These are phyloP conservation scores for Suillus lakei DNA, from an alignment of 768 basidiomycete genomes.

Conservation along the genomic window DNA sequence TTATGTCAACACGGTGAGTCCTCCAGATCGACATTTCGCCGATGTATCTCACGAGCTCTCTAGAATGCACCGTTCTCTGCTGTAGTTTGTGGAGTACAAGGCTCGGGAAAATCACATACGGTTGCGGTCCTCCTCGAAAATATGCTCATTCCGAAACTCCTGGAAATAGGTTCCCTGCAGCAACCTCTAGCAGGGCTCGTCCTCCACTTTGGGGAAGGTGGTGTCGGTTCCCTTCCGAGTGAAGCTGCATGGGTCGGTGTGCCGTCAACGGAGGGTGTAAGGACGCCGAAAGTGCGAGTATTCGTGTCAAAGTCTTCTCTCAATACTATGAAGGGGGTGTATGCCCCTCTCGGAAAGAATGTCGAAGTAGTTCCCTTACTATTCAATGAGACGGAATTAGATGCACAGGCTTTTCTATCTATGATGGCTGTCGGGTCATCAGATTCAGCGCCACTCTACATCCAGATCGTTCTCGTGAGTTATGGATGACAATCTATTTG, in stretches of 20 bases:
- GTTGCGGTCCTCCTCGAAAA: slow-evolving; percentile 64
- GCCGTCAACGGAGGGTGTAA: slow-evolving; percentile 20
- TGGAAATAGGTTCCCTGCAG: slow-evolving; percentile 48
- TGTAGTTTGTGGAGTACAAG: slow-evolving; percentile 68
- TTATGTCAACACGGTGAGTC: slow-evolving; percentile 61
- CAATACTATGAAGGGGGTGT: slow-evolving; percentile 53
- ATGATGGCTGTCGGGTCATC: slow-evolving; percentile 67
- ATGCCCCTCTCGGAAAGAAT: slow-evolving; percentile 47
- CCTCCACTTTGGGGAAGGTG: slow-evolving; percentile 67
- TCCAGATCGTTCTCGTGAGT: slow-evolving; percentile 62
- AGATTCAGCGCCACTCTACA: slow-evolving; percentile 60
- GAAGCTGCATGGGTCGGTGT: slow-evolving; percentile 60
- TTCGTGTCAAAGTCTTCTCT: slow-evolving; percentile 59
- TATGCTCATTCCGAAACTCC: slow-evolving; percentile 54
- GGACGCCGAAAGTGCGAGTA: slow-evolving; percentile 36
- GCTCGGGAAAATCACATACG: slow-evolving; percentile 70
- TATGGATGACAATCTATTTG: slow-evolving; percentile 3
- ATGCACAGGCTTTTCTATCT: slow-evolving; percentile 61
- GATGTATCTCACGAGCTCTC: neutral
- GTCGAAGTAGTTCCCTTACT: slow-evolving; percentile 52
- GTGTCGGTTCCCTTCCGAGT: slow-evolving; percentile 50
- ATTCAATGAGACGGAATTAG: slow-evolving; percentile 58
- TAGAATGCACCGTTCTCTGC: slow-evolving; percentile 71
- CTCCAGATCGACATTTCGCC: neutral
- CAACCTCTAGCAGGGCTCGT: slow-evolving; percentile 61